Evolutionary conservation across 2,329 filamentous ascomycete genomes (phyloP).

Genomic region (Monosporascus cannonballus): DNA sequence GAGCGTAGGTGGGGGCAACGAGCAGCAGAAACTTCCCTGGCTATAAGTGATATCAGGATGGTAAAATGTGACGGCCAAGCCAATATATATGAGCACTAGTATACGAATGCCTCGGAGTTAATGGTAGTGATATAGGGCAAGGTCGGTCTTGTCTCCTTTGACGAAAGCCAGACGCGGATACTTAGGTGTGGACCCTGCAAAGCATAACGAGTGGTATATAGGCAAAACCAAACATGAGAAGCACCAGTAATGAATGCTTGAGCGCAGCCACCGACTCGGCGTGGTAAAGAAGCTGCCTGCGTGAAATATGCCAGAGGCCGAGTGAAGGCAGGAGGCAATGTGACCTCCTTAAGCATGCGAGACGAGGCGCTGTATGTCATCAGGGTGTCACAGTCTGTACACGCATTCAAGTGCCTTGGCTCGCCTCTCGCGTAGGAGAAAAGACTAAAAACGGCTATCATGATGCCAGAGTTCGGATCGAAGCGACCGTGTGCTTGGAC

Average conservation of each 20-base stretch:
- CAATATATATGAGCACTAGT: neutral
- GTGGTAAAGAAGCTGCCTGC: neutral
- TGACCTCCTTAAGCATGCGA: neutral
- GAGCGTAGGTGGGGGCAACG: conserved; percentile 1
- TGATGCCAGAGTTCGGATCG: too few relatives aligned
- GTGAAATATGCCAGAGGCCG: neutral
- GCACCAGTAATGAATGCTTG: neutral
- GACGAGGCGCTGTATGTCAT: neutral
- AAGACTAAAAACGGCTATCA: too few relatives aligned
- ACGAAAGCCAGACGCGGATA: neutral
- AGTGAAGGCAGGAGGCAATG: neutral
- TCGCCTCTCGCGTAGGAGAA: too few relatives aligned
- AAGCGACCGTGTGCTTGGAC: too few relatives aligned
- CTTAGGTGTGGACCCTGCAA: neutral
- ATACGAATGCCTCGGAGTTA: neutral
- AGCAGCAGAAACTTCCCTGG: conserved; percentile 13
- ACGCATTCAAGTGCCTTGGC: neutral
- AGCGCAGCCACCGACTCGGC: neutral
- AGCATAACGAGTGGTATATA: neutral
- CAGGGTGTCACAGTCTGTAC: neutral
- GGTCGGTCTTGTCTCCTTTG: neutral
- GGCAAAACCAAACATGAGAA: neutral
- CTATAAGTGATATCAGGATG: neutral
- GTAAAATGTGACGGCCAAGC: neutral
- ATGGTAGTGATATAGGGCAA: neutral